Base-by-base conservation (phyloP, 2,329 filamentous ascomycete species). In the Cytospora piceae region DNA sequence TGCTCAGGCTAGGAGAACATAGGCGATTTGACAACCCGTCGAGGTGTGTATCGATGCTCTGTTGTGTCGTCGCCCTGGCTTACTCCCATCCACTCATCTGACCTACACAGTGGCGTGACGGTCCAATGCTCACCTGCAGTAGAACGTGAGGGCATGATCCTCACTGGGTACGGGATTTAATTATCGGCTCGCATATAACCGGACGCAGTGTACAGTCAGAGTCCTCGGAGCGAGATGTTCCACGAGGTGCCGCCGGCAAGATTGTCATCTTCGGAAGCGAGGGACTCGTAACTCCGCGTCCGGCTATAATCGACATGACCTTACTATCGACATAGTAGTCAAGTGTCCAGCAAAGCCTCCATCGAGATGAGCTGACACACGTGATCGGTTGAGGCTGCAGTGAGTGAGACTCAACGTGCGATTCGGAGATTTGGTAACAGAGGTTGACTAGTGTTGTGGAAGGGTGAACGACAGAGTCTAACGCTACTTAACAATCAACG, bases 91-190 rank as follows among this genome's bases (percentile, higher is more conserved):
- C 27, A 20, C 37, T 52, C 64, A 58, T 54, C 59, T 66, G 64
- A 66, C 59, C 64, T 29, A 53, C 42, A 58, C 52, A 63, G 59
- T 58, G 59, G 51, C 64, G 59, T 58, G 64, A 46, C 39, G 46
- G 6, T 29, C 34, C 34, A 17, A 39, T 55, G 39, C 46, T 58
- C 54, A 51, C 7, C 61, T 63, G 61, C 53, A 57, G 51, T 32
- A 37, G 20, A 57, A 29, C 39, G 15, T 29, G 53, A 56, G 53
- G 61, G 61, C 61, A 57, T 49, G 60, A 63, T 49, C 37, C 60
- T 63, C 60, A 63, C 60, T 63, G 60, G 60, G 27, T 17, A 56
- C 22, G 11, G 15, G 37, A 56, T 54, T 34, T 27, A n/a, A n/a
- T n/a, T n/a, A 34, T 51, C 60, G 60, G 20, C 53, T 51, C 60